phyloP scores from a whole-genome alignment of 768 basidiomycete genomes.

The Lactarius tabidus region DNA sequence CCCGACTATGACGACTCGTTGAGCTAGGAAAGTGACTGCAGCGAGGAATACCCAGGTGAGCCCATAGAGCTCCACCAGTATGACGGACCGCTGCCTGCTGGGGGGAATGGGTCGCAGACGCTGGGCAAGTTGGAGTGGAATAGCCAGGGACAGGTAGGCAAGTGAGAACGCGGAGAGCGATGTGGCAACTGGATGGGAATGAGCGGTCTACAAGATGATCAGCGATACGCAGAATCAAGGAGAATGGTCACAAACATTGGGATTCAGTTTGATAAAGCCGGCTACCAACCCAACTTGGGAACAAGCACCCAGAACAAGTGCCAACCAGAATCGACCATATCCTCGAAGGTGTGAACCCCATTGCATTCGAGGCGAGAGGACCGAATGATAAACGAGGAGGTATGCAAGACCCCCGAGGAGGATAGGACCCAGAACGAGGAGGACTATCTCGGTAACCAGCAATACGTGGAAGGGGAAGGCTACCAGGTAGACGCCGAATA shows the following conservation, averaged over 20 bases:
- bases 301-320: slow-evolving; percentile 43
- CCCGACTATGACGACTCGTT: slow-evolving; percentile 43
- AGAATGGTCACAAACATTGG: slow-evolving; percentile 47
- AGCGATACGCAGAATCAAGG: neutral
- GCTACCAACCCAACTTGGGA: slow-evolving; percentile 47
- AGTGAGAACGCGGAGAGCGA: slow-evolving; percentile 46
- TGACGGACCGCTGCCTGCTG: slow-evolving; percentile 47
- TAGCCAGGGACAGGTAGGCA: slow-evolving; percentile 46
- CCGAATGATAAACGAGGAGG: slow-evolving; percentile 26
- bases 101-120: slow-evolving; percentile 32
- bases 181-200: slow-evolving; percentile 53
- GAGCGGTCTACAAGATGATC: slow-evolving; percentile 47
- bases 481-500: slow-evolving; percentile 53
- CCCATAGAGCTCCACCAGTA: slow-evolving; percentile 50
- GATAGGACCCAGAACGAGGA: slow-evolving; percentile 62
- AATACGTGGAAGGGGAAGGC: slow-evolving; percentile 51
- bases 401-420: slow-evolving; percentile 40
- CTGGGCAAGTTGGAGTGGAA: slow-evolving; percentile 38
- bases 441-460: slow-evolving; percentile 52
- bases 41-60: slow-evolving; percentile 59
- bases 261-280: slow-evolving; percentile 54
- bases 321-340: slow-evolving; percentile 62
- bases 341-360: slow-evolving; percentile 29
- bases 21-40: slow-evolving; percentile 44
- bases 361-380: neutral